A percentile compares a stretch with the other conserved stretches of the same genome.
These are phyloP conservation scores for Biscogniauxia sp. DNA, from an alignment of 2,329 filamentous ascomycete genomes.

Conservation along the genomic window DNA sequence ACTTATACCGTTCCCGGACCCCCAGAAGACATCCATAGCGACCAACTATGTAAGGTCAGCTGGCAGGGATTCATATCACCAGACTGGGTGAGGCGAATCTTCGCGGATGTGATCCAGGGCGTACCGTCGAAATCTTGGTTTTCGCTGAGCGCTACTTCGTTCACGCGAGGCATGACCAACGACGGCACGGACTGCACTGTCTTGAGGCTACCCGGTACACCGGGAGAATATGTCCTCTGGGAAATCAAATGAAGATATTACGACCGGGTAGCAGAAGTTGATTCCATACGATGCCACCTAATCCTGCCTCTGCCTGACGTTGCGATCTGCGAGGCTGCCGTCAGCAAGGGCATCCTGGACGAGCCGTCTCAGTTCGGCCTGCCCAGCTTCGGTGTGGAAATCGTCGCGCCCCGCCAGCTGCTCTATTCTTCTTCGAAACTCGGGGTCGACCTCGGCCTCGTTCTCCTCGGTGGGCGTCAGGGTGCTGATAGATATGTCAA, in stretches of 20 bases:
- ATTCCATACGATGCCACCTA: constrained; percentile 32
- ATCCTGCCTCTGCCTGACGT: constrained; percentile 59
- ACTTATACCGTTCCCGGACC: constrained; percentile 60
- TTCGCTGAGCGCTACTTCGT: constrained; percentile 50
- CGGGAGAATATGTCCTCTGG: constrained; percentile 60
- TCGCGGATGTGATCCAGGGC: constrained; percentile 44
- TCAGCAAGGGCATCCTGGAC: constrained; percentile 77
- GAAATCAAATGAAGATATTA: constrained; percentile 42
- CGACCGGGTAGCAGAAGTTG: too few species aligned
- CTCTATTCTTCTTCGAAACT: constrained; percentile 83
- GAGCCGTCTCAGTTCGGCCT: constrained; percentile 73
- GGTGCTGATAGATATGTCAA: constrained; percentile 75
- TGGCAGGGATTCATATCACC: constrained; percentile 60
- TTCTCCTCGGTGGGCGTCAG: constrained; percentile 63
- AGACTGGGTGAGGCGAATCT: constrained; percentile 48
- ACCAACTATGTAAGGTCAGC: constrained; percentile 48
- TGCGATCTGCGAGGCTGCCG: constrained; percentile 61
- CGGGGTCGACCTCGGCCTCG: constrained; percentile 68
- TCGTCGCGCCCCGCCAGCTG: constrained; percentile 81
- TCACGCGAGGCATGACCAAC: constrained; percentile 44
- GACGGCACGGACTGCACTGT: constrained; percentile 51
- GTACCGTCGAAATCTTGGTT: constrained; percentile 53
- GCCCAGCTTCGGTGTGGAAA: constrained; percentile 77
- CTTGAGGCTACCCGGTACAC: constrained; percentile 47
- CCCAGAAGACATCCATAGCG: constrained; percentile 18